Percentiles rank a stretch among this genome's conserved stretches.
These are phyloP conservation scores for Diaporthe sp. DNA, from an alignment of 2,329 filamentous ascomycete species.

Conservation along the genomic window DNA sequence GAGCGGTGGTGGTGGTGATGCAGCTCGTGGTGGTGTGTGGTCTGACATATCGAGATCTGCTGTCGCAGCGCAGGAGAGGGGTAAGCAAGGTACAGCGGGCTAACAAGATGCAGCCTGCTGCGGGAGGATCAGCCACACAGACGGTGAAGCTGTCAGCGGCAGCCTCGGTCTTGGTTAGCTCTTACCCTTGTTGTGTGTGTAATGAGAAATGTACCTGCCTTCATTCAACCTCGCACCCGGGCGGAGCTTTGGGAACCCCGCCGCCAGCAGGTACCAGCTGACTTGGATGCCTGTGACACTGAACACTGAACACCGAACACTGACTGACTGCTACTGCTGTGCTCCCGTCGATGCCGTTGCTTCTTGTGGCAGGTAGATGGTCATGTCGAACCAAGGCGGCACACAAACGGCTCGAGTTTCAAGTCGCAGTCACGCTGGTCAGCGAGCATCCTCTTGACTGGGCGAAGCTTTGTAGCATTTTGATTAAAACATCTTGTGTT, in stretches of 20 bases:
- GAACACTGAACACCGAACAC: not conserved
- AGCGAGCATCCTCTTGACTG: not conserved
- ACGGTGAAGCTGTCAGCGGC: conserved; percentile 32
- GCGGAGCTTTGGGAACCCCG: not conserved
- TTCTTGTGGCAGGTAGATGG: conserved; percentile 20
- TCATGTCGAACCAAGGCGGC: not conserved
- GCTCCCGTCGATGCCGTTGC: conserved; percentile 20
- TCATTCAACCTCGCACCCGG: not conserved
- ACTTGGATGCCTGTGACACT: conserved; percentile 17
- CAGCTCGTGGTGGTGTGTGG: not conserved
- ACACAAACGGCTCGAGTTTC: conserved; percentile 15
- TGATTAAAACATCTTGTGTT: conserved; percentile 10
- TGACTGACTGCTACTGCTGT: not conserved
- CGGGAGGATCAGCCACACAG: conserved; percentile 23
- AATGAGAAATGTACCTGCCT: too few species aligned
- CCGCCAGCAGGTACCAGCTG: not conserved
- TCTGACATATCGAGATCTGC: conserved; percentile 31
- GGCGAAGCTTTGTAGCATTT: conserved; percentile 4
- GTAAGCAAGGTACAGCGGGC: not conserved
- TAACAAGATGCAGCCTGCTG: not conserved
- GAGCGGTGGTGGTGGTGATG: not conserved
- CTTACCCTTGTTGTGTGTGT: not conserved
- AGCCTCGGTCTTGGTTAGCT: not conserved
- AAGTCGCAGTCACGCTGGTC: conserved; percentile 20
- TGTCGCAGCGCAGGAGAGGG: conserved; percentile 15